A percentile compares a stretch with the other conserved stretches of the same genome.
phyloP scores from a whole-genome alignment of 2,329 filamentous ascomycete species.

The Hirsutella thompsonii region DNA sequence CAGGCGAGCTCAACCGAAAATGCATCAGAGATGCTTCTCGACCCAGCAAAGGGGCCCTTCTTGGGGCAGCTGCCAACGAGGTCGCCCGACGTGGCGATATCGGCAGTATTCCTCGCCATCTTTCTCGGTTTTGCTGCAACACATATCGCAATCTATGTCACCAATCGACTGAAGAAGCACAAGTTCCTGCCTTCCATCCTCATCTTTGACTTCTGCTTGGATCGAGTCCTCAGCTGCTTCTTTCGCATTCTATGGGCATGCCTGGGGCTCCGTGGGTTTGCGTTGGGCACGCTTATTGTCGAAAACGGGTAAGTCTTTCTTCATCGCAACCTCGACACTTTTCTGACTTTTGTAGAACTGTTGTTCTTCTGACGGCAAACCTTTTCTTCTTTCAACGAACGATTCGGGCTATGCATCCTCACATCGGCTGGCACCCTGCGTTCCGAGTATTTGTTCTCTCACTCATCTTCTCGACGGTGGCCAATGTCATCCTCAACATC shows the following conservation, averaged over 20 bases:
- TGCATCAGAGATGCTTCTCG: not conserved
- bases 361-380: slow-evolving; percentile 22
- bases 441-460: slow-evolving; percentile 12
- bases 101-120: not conserved
- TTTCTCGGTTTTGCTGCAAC: not conserved
- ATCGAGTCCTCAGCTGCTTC: not conserved
- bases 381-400: slow-evolving; percentile 25
- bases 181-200: not conserved
- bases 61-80: not conserved
- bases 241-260: not conserved
- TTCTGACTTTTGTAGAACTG: slow-evolving; percentile 10
- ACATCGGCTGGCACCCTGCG: slow-evolving; percentile 18
- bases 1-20: too few relatives aligned
- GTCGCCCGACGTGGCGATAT: not conserved
- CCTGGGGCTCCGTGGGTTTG: not conserved
- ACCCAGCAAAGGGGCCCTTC: not conserved
- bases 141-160: not conserved
- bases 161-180: not conserved
- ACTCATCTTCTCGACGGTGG: slow-evolving; percentile 14
- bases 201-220: not conserved
- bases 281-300: not conserved
- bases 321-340: too few relatives aligned
- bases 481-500: slow-evolving; percentile 19
- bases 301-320: not conserved
- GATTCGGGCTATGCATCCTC: slow-evolving; percentile 22